Evolutionary conservation across 2,329 filamentous ascomycete species (phyloP).

Genomic region (Neophaeococcomyces aloes): DNA sequence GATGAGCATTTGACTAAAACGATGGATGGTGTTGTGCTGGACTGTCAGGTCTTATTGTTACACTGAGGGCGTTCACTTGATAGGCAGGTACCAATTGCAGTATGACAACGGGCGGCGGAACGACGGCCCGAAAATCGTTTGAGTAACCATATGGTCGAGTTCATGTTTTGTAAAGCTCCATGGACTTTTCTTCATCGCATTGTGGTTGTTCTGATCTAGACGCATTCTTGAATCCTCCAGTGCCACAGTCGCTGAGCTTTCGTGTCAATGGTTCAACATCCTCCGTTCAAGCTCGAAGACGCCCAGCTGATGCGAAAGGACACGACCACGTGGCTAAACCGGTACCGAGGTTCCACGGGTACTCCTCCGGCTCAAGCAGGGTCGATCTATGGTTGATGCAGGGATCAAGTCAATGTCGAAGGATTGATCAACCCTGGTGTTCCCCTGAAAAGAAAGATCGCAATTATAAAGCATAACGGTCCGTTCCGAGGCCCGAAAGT

Average conservation of each 20-base stretch:
- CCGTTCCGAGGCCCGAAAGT: conserved; percentile 39
- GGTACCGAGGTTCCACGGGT: conserved; percentile 40
- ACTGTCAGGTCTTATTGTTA: conserved; percentile 21
- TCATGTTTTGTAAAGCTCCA: conserved; percentile 7
- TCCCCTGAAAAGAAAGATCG: conserved; percentile 38
- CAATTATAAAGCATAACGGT: conserved; percentile 37
- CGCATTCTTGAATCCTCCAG: conserved; percentile 24
- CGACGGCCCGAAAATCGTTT: conserved; percentile 25
- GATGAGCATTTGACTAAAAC: conserved; percentile 23
- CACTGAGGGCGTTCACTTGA: conserved; percentile 25
- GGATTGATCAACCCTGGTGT: conserved; percentile 33
- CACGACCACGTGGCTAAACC: conserved; percentile 24
- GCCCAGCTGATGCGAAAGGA: conserved; percentile 20
- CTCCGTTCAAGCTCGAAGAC: conserved; percentile 18
- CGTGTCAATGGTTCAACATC: conserved; percentile 20
- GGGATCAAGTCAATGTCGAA: conserved; percentile 37
- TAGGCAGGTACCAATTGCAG: conserved; percentile 25
- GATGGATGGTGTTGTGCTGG: background rate
- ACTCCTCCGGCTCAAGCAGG: conserved; percentile 37
- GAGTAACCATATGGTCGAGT: conserved; percentile 19
- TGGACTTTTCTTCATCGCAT: background rate
- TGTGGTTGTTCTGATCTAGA: conserved; percentile 13
- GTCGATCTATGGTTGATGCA: conserved; percentile 38
- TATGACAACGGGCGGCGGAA: conserved; percentile 25
- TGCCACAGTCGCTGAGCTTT: conserved; percentile 21